Conservation (phyloP, 2,329 filamentous ascomycete genomes). For the Drechslerella coelobrocha region DNA sequence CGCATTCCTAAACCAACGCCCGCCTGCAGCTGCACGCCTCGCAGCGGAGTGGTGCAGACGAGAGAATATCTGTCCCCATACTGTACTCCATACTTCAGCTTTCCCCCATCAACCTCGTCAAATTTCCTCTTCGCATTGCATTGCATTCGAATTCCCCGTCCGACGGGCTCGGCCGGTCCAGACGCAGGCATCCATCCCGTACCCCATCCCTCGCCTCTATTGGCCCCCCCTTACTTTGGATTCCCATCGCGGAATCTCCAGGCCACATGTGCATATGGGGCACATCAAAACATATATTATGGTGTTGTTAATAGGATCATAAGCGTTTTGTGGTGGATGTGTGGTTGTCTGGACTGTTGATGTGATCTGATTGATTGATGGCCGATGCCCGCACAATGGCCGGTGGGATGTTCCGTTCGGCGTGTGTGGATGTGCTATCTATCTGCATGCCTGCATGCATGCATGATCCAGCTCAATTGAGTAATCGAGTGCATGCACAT, state of each 20-base stretch:
- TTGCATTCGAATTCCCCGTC: conserved; percentile 1
- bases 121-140: conserved; percentile 1
- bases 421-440: neutral
- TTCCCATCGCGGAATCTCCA: neutral
- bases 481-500: neutral
- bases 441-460: too few relatives aligned
- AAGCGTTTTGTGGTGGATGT: too few relatives aligned
- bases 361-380: too few relatives aligned
- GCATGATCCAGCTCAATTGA: neutral
- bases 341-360: too few relatives aligned
- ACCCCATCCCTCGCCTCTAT: neutral
- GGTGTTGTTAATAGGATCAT: neutral
- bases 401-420: neutral
- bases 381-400: too few relatives aligned
- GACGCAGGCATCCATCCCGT: neutral
- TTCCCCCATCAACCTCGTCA: neutral
- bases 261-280: neutral
- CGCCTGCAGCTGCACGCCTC: neutral
- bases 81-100: too few relatives aligned
- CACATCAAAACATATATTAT: neutral
- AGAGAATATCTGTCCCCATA: neutral
- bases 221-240: neutral
- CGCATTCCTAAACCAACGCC: neutral
- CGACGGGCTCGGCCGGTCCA: neutral
- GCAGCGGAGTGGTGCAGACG: neutral